Conservation (phyloP, 345 rosid genomes). For the Litchi chinensis region DNA sequence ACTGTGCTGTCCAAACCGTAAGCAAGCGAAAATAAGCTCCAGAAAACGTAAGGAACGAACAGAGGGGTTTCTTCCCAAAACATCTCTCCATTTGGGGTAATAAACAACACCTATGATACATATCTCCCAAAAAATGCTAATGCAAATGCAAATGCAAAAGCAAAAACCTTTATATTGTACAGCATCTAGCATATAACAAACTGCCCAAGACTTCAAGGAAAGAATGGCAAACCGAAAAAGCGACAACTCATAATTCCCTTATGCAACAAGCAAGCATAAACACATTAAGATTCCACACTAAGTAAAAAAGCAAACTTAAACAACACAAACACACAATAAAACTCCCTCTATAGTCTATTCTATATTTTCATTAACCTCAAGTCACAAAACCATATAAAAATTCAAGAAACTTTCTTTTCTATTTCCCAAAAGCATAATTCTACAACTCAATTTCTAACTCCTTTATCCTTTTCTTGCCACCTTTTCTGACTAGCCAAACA, state of each 20-base stretch:
- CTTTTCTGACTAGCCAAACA: slow-evolving; percentile 1
- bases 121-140: slow-evolving; percentile 18
- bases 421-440: background rate
- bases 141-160: slow-evolving; percentile 24
- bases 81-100: slow-evolving; percentile 32
- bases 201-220: slow-evolving; percentile 43
- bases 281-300: slow-evolving; percentile 27
- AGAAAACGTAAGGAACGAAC: slow-evolving; percentile 36
- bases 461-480: slow-evolving; percentile 3
- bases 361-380: too few relatives aligned
- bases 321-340: slow-evolving; percentile 9
- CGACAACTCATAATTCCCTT: slow-evolving; percentile 35
- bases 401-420: background rate
- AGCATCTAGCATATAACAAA: slow-evolving; percentile 9
- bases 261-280: slow-evolving; percentile 44
- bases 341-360: background rate
- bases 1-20: slow-evolving; percentile 26
- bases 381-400: background rate
- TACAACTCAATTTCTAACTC: background rate
- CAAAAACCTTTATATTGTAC: slow-evolving; percentile 8
- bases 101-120: slow-evolving; percentile 38
- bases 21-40: slow-evolving; percentile 35
- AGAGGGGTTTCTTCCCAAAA: slow-evolving; percentile 34
- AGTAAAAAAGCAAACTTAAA: slow-evolving; percentile 24
- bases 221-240: slow-evolving; percentile 37